Percentiles rank a stretch among this genome's conserved stretches.
Conservation (phyloP, 2,329 filamentous ascomycete genomes). For the Hypocrella siamensis region DNA sequence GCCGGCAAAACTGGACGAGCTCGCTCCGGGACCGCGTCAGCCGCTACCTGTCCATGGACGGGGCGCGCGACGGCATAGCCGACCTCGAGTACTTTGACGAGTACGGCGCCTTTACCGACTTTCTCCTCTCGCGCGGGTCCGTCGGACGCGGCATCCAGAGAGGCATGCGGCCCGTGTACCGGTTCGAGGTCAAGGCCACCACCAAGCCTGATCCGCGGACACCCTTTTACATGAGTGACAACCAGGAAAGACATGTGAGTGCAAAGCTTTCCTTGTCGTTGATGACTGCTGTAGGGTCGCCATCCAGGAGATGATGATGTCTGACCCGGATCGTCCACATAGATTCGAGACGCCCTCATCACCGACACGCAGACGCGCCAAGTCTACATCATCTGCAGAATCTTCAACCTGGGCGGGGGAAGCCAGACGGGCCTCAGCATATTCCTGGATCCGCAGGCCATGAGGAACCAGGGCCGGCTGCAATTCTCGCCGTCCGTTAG, state of each 20-base stretch:
- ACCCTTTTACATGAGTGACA: conserved; percentile 1
- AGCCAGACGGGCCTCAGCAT: neutral
- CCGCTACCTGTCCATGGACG: neutral
- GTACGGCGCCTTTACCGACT: neutral
- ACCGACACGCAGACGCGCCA: neutral
- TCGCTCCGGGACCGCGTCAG: neutral
- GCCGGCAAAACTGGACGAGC: conserved; percentile 1
- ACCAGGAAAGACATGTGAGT: conserved; percentile 1
- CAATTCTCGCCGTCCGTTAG: neutral
- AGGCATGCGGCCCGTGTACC: conserved; percentile 1
- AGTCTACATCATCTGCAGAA: conserved; percentile 1
- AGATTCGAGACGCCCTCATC: neutral
- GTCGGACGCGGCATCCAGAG: neutral
- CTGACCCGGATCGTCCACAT: no score
- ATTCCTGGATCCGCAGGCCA: neutral
- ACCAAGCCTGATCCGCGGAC: neutral
- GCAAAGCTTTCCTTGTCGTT: no score
- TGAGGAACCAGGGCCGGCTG: neutral
- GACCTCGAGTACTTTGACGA: neutral
- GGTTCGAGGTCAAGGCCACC: conserved; percentile 1
- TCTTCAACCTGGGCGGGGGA: neutral
- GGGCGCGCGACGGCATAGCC: neutral
- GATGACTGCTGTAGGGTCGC: neutral
- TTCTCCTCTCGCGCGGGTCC: neutral
- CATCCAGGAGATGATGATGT: neutral